Conservation (phyloP, 345 rosid species). For the Psidium guajava region DNA sequence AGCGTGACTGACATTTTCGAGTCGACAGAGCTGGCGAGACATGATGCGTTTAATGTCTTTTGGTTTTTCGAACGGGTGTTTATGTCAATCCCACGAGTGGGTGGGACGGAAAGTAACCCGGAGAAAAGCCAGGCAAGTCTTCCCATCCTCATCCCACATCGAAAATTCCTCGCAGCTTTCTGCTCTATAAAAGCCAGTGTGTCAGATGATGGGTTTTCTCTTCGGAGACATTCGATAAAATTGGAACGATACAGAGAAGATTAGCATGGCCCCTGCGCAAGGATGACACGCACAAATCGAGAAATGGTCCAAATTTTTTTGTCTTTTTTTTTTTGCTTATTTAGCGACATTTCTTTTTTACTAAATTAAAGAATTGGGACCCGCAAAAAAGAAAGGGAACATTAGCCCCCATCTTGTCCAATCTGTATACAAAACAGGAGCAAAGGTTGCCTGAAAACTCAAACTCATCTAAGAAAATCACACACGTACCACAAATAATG, state of each 20-base stretch:
- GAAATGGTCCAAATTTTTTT: neutral
- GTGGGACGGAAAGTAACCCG: neutral
- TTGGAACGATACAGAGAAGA: neutral
- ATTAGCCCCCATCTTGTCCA: too few relatives aligned
- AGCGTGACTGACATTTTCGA: neutral
- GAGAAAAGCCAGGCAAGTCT: neutral
- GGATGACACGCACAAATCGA: neutral
- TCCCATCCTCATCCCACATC: neutral
- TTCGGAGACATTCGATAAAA: neutral
- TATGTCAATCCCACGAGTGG: too few relatives aligned
- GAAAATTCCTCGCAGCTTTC: neutral
- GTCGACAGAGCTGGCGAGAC: neutral
- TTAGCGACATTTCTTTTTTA: too few relatives aligned
- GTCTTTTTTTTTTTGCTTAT: too few relatives aligned
- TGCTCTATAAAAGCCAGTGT: neutral
- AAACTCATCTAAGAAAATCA: too few relatives aligned
- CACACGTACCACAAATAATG: too few relatives aligned
- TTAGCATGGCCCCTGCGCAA: neutral
- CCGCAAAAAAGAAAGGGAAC: too few relatives aligned
- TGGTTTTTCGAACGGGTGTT: neutral
- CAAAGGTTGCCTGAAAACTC: too few relatives aligned
- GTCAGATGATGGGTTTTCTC: accelerated
- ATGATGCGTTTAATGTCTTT: neutral
- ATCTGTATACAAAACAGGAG: too few relatives aligned
- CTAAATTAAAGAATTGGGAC: too few relatives aligned